A percentile compares a stretch with the other conserved stretches of the same genome.
Conservation (phyloP, 345 rosid genomes). For the Brassica juncea region DNA sequence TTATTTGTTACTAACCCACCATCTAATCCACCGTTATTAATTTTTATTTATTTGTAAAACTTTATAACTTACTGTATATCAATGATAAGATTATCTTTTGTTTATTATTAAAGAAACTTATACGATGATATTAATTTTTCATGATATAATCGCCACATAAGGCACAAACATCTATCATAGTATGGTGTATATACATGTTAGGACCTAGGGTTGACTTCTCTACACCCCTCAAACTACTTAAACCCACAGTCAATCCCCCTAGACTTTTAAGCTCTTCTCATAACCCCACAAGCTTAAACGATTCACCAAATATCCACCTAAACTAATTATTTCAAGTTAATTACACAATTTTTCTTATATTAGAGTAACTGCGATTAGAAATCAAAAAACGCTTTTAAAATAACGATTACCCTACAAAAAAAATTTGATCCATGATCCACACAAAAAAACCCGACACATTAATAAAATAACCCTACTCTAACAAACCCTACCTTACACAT, state of each 20-base stretch:
- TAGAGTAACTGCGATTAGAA: not conserved
- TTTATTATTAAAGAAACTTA: too few relatives aligned
- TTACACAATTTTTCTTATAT: not conserved
- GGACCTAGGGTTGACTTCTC: conserved; percentile 7
- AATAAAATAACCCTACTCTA: too few relatives aligned
- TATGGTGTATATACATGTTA: too few relatives aligned
- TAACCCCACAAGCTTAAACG: not conserved
- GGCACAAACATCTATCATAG: conserved; percentile 72
- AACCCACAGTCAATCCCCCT: not conserved
- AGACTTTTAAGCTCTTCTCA: not conserved
- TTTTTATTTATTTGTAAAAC: too few relatives aligned
- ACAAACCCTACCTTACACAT: too few relatives aligned
- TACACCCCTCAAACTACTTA: too few relatives aligned
- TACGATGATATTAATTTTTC: too few relatives aligned
- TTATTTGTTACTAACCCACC: too few relatives aligned
- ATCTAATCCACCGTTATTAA: too few relatives aligned
- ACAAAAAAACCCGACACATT: not conserved
- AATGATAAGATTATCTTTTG: too few relatives aligned
- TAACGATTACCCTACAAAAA: not conserved
- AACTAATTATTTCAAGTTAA: not conserved
- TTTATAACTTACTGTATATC: too few relatives aligned
- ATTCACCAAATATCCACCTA: not conserved
- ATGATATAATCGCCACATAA: conserved; percentile 54
- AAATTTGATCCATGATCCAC: not conserved
- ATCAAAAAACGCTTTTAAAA: too few relatives aligned